Conservation (phyloP, 1,139 yeast species). For the Eremothecium cymbalariae region DNA sequence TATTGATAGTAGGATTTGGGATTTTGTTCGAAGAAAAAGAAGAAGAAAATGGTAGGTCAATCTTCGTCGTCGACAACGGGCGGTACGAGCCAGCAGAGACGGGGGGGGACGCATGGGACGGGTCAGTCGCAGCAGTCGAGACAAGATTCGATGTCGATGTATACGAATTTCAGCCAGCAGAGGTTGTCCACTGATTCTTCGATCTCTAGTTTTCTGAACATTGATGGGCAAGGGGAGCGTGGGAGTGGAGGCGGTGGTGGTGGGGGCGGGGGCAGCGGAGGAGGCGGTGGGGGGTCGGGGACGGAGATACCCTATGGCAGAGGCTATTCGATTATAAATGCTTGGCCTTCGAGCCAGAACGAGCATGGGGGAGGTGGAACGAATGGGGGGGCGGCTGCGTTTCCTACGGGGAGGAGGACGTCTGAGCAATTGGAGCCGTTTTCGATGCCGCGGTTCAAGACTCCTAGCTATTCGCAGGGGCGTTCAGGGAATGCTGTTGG, state of each 20-base stretch:
- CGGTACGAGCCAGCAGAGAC: constrained; percentile 3
- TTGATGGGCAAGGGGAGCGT: constrained; percentile 9
- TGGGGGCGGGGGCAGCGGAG: constrained; percentile 2
- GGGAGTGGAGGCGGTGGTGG: constrained; percentile 15
- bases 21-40: too few relatives aligned
- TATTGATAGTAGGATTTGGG: too few relatives aligned
- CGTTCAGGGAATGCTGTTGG: constrained; percentile 1
- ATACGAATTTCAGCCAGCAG: constrained; percentile 25
- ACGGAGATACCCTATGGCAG: constrained; percentile 23
- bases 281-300: constrained; percentile 7
- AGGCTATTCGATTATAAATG: constrained; percentile 35
- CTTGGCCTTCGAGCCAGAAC: constrained; percentile 19
- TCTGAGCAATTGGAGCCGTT: constrained; percentile 42
- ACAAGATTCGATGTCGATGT: constrained; percentile 25
- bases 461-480: constrained; percentile 26
- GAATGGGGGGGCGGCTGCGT: constrained; percentile 9
- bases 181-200: constrained; percentile 23
- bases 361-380: constrained; percentile 7
- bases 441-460: constrained; percentile 31
- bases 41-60: constrained; percentile 5
- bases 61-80: constrained; percentile 1
- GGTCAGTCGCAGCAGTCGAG: constrained; percentile 10
- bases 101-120: constrained; percentile 1
- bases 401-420: constrained; percentile 31
- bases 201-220: constrained; percentile 21